Evolutionary conservation across 192 early-diverging fungal species (phyloP).

Genomic region (Podila clonocystis): DNA sequence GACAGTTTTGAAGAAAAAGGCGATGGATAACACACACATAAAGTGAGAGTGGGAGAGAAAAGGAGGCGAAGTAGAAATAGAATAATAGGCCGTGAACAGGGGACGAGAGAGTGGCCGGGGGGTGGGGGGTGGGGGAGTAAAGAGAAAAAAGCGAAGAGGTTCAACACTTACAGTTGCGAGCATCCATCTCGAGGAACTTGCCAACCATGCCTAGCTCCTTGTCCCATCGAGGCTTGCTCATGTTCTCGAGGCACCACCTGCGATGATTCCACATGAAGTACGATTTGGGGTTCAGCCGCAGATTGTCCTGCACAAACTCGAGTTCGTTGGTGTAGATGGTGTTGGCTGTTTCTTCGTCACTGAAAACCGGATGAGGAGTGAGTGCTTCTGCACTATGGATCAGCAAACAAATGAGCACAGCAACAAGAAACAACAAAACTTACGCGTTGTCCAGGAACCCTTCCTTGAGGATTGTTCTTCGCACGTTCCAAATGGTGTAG

Average conservation of each 20-base stretch:
- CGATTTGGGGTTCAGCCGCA: conserved; percentile 88
- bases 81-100: neutral
- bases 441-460: conserved; percentile 50
- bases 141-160: neutral
- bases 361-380: neutral
- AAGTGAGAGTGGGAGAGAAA: no score
- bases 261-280: conserved; percentile 99
- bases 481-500: conserved; percentile 96
- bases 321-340: conserved; percentile 72
- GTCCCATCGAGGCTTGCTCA: conserved; percentile 82
- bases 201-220: conserved; percentile 80
- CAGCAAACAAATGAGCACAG: neutral
- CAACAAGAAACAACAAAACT: neutral
- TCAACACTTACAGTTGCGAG: conserved; percentile 84
- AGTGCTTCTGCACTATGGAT: conserved; percentile 12
- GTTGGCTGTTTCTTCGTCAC: conserved; percentile 52
- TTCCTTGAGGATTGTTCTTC: conserved; percentile 75
- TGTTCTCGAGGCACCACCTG: conserved; percentile 84
- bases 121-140: no score
- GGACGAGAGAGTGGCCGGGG: no score
- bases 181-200: conserved; percentile 86
- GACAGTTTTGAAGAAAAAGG: no score
- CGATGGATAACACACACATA: no score
- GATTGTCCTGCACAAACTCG: conserved; percentile 74
- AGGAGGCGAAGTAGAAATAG: conserved; percentile 2